Percentiles rank a stretch among this genome's conserved stretches.
These are phyloP conservation scores for Cichorium intybus DNA, from an alignment of 140 eudicot species.

Conservation along the genomic window DNA sequence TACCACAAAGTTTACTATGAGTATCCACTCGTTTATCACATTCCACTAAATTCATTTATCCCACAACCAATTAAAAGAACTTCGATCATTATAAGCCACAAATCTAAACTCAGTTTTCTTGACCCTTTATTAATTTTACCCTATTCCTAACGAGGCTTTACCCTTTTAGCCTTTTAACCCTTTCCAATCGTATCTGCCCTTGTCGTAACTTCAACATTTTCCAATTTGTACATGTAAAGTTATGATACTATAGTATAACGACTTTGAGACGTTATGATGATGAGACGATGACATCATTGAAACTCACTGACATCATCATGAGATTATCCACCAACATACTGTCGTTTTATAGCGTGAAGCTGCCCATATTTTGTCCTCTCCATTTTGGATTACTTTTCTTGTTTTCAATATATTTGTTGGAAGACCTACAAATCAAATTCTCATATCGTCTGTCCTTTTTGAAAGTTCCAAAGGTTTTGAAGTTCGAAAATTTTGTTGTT, in stretches of 20 bases:
- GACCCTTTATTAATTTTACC: background rate
- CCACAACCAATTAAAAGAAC: background rate
- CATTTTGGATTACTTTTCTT: constrained; percentile 22
- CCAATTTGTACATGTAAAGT: background rate
- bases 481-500: background rate
- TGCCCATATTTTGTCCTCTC: constrained; percentile 38
- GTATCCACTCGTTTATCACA: background rate
- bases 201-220: background rate
- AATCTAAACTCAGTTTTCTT: background rate
- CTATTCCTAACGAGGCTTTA: background rate
- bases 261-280: constrained; percentile 18
- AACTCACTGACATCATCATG: constrained; percentile 31
- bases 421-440: background rate
- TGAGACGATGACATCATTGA: constrained; percentile 25
- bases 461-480: too few species aligned
- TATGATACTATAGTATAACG: background rate
- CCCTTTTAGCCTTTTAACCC: background rate
- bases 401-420: background rate
- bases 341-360: constrained; percentile 39
- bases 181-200: background rate
- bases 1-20: background rate
- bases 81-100: background rate
- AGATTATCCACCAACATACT: constrained; percentile 24
- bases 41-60: background rate
- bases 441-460: background rate